phyloP scores from a whole-genome alignment of 768 basidiomycete species.

The Termitomyces sp. region DNA sequence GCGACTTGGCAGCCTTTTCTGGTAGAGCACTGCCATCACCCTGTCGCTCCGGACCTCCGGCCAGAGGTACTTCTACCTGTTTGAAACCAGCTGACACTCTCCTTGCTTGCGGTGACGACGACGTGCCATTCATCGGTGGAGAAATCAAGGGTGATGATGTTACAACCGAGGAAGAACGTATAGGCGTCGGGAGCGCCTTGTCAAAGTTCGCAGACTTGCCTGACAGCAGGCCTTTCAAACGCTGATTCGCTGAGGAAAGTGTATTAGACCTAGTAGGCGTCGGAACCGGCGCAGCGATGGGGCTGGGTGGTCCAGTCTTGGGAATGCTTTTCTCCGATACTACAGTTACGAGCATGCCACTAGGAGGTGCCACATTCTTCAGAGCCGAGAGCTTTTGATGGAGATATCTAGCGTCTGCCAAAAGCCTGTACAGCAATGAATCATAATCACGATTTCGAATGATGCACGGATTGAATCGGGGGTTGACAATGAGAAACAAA shows the following conservation, averaged over 20 bases:
- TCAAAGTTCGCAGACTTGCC: conserved; percentile 33
- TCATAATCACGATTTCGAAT: not conserved
- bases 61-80: conserved; percentile 17
- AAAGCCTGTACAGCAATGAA: conserved; percentile 46
- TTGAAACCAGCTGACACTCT: conserved; percentile 19
- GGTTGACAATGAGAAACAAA: not conserved
- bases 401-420: conserved; percentile 76
- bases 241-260: conserved; percentile 39
- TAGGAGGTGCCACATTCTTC: conserved; percentile 69
- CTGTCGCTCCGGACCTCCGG: conserved; percentile 12
- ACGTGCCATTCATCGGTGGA: conserved; percentile 11
- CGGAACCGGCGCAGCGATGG: conserved; percentile 21
- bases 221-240: conserved; percentile 43
- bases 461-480: not conserved
- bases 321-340: conserved; percentile 74
- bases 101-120: conserved; percentile 4
- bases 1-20: conserved; percentile 8
- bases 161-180: conserved; percentile 23
- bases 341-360: conserved; percentile 81
- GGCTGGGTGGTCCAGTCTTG: conserved; percentile 25
- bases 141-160: conserved; percentile 8
- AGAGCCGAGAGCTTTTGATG: conserved; percentile 73
- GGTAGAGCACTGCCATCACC: not conserved
- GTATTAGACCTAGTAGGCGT: conserved; percentile 32
- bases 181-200: conserved; percentile 32